phyloP scores from a whole-genome alignment of 768 basidiomycete genomes.

The Leccinum subgranulosum region DNA sequence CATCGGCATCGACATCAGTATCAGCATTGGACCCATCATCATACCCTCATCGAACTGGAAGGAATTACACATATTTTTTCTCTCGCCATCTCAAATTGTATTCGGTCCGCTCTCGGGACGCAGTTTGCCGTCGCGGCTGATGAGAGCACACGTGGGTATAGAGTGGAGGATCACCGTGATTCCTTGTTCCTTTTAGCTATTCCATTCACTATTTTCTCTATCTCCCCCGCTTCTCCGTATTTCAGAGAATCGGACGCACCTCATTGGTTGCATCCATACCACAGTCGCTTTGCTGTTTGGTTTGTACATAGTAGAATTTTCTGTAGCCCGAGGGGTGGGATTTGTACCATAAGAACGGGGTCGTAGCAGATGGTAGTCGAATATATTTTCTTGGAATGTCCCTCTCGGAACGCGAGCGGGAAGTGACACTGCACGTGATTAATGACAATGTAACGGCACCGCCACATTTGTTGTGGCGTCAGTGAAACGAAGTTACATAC shows the following conservation, averaged over 20 bases:
- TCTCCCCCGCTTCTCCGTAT: conserved; percentile 15
- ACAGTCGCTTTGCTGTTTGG: too few relatives aligned
- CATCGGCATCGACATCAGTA: conserved; percentile 19
- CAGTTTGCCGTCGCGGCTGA: conserved; percentile 3
- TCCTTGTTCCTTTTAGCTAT: conserved; percentile 2
- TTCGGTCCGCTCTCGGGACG: conserved; percentile 6
- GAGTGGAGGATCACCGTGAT: conserved; percentile 13
- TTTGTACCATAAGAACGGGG: too few relatives aligned
- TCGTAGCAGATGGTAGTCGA: neutral
- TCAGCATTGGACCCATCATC: conserved; percentile 16
- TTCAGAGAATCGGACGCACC: conserved; percentile 4
- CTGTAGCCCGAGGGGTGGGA: too few relatives aligned
- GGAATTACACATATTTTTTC: conserved; percentile 15
- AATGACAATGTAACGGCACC: conserved; percentile 14
- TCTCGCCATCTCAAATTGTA: conserved; percentile 23
- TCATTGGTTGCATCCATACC: too few relatives aligned
- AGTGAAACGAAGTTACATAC: too few relatives aligned
- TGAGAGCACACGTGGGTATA: conserved; percentile 11
- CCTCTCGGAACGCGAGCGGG: neutral
- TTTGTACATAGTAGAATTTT: too few relatives aligned
- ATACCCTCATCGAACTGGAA: conserved; percentile 23
- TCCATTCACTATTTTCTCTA: neutral
- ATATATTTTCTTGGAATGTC: conserved; percentile 22
- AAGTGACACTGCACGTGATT: conserved; percentile 29
- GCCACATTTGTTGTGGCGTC: conserved; percentile 16